Conservation (phyloP, 75 land plant genomes). For the Pinus albicaulis region DNA sequence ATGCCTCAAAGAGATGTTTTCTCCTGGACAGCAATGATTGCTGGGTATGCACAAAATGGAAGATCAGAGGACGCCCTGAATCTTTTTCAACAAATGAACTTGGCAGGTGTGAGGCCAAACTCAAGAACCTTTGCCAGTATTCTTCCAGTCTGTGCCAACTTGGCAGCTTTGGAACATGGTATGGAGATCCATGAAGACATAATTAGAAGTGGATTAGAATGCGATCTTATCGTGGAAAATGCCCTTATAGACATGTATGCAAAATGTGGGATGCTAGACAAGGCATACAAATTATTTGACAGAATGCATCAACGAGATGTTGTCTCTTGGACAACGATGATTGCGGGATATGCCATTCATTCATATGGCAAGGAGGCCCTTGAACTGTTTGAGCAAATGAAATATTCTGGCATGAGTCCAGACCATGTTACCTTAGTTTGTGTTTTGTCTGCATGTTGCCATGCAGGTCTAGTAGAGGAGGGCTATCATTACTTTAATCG, state of each 20-base stretch:
- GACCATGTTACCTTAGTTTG: too few relatives aligned
- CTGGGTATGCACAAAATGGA: not conserved
- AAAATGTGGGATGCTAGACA: constrained; percentile 28
- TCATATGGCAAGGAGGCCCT: constrained; percentile 21
- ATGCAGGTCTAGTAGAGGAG: constrained; percentile 26
- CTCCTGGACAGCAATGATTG: not conserved
- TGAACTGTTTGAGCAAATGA: constrained; percentile 8
- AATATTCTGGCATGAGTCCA: too few relatives aligned
- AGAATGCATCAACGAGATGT: constrained; percentile 14
- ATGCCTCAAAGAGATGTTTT: not conserved
- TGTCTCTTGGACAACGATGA: constrained; percentile 31
- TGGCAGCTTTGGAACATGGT: too few relatives aligned
- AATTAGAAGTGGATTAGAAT: too few relatives aligned
- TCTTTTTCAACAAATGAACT: not conserved
- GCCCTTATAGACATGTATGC: constrained; percentile 25
- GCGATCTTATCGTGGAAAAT: not conserved
- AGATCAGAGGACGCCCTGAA: not conserved
- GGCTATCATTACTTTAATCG: constrained; percentile 18
- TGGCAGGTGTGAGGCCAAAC: too few relatives aligned
- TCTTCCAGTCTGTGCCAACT: too few relatives aligned
- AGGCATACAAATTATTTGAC: constrained; percentile 15
- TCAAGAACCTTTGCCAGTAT: too few relatives aligned
- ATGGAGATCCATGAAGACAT: too few relatives aligned
- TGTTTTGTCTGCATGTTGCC: constrained; percentile 32
- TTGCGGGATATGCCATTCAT: constrained; percentile 24